Conservation (phyloP, 768 basidiomycete genomes). For the Tulasnella calospora region DNA sequence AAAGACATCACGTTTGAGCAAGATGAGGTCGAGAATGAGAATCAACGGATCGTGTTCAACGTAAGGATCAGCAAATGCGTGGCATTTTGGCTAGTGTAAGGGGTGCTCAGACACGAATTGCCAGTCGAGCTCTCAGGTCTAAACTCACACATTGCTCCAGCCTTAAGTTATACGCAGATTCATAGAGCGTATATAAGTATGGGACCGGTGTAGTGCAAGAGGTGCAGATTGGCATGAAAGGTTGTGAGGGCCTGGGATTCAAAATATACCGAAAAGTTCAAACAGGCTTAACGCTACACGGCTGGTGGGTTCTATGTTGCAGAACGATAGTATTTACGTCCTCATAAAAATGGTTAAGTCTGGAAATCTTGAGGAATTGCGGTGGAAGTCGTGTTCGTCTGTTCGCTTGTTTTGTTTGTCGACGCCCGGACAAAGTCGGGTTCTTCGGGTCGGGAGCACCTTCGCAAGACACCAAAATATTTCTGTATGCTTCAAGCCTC, state of each 20-base stretch:
- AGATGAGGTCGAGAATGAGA: constrained; percentile 70
- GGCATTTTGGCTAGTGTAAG: constrained; percentile 35
- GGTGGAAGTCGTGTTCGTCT: background rate
- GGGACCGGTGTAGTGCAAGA: constrained; percentile 60
- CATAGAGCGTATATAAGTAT: constrained; percentile 76
- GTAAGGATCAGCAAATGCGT: constrained; percentile 73
- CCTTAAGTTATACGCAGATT: constrained; percentile 69
- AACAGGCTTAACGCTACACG: background rate
- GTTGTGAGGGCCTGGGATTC: background rate
- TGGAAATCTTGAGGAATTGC: background rate
- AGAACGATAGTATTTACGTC: too few species aligned
- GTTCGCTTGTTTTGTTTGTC: background rate
- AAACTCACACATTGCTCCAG: constrained; percentile 76
- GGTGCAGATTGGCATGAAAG: constrained; percentile 72
- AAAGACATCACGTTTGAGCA: constrained; percentile 77
- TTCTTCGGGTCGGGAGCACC: background rate
- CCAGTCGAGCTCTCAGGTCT: background rate
- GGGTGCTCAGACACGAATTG: background rate
- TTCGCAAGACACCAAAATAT: background rate
- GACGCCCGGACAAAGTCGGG: background rate
- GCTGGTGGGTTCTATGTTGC: background rate
- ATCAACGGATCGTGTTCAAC: constrained; percentile 77
- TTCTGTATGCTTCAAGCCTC: background rate
- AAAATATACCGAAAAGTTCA: background rate
- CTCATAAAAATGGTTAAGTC: too few species aligned